These are phyloP conservation scores for Jacaranda copaia DNA, from an alignment of 257 asterid genomes.

Conservation along the genomic window DNA sequence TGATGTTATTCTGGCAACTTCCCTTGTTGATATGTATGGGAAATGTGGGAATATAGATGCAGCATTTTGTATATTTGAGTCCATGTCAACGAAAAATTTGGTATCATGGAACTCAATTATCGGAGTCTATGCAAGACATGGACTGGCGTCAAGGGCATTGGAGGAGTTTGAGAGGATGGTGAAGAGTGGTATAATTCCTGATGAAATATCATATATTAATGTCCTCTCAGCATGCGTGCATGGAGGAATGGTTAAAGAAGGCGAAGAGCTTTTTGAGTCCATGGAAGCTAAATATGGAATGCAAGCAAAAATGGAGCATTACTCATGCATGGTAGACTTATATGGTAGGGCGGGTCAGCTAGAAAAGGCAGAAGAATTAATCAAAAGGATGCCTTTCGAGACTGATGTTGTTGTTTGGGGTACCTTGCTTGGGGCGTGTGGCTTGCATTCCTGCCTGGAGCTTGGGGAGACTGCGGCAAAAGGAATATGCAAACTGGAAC, in stretches of 20 bases:
- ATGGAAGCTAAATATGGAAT: conserved; percentile 53
- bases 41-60: conserved; percentile 74
- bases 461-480: conserved; percentile 67
- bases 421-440: conserved; percentile 76
- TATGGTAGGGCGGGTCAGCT: conserved; percentile 78
- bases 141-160: conserved; percentile 62
- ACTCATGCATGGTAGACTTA: conserved; percentile 83
- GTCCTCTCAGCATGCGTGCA: conserved; percentile 78
- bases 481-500: conserved; percentile 55
- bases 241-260: conserved; percentile 78
- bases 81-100: conserved; percentile 56
- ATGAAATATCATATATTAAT: conserved; percentile 67
- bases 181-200: conserved; percentile 51
- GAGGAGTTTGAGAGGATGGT: conserved; percentile 67
- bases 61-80: conserved; percentile 52
- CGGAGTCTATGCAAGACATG: conserved; percentile 79
- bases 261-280: conserved; percentile 61
- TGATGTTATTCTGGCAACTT: conserved; percentile 65
- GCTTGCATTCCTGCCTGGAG: conserved; percentile 60
- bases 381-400: conserved; percentile 71
- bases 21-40: conserved; percentile 82
- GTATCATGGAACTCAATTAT: conserved; percentile 80
- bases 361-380: conserved; percentile 63
- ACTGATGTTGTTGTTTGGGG: conserved; percentile 87
- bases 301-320: conserved; percentile 67